Base-by-base conservation (phyloP, 139 green algal species). In the Pleodorina starrii region DNA sequence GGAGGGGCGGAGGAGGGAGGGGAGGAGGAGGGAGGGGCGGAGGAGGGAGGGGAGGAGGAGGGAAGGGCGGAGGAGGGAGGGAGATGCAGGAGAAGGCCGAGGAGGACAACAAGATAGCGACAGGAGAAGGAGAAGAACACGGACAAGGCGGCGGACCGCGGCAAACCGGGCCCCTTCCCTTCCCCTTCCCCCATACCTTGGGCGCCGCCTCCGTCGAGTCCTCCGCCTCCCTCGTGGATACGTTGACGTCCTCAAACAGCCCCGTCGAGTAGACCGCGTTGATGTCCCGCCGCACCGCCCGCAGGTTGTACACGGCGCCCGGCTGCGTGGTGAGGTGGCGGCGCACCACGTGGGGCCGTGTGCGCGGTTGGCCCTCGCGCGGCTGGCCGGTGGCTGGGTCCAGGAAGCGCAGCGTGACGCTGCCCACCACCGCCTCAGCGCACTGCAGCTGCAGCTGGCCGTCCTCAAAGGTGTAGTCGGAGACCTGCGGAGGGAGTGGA, bases 161-260 rank as follows among this genome's bases (percentile, higher is more conserved):
- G n/a, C n/a, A n/a, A n/a, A n/a, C n/a, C n/a, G n/a, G n/a, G n/a
- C n/a, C n/a, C n/a, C n/a, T n/a, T n/a, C n/a, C n/a, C n/a, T n/a
- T n/a, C n/a, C n/a, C n/a, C n/a, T n/a, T 17, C 38, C 43, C 73
- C 23, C 82, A 9, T n/a, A 94, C 93, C 88, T 95, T 95, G 25
- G 94, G 94, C 0, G 85, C 29, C n/a, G 84, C 46, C 68, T 94
- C 88, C 40, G 93, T 97, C 63, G 90, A 95, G 82, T 95, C 94
- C 36, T 97, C 94, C n/a, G 96, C 93, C n/a, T 97, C 94, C 51
- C 95, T 87, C 0, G 97, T 96, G 40, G 96, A 74, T 59, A 99
- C 96, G 85, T 95, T 97, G 57, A 99, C 97, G 88, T 99, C 97
- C 68, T 99, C 97, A 91, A 98, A 98, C 48, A 99, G 91, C 19